Conservation (phyloP, 306 rosid species). For the Begonia fuchsioides region DNA sequence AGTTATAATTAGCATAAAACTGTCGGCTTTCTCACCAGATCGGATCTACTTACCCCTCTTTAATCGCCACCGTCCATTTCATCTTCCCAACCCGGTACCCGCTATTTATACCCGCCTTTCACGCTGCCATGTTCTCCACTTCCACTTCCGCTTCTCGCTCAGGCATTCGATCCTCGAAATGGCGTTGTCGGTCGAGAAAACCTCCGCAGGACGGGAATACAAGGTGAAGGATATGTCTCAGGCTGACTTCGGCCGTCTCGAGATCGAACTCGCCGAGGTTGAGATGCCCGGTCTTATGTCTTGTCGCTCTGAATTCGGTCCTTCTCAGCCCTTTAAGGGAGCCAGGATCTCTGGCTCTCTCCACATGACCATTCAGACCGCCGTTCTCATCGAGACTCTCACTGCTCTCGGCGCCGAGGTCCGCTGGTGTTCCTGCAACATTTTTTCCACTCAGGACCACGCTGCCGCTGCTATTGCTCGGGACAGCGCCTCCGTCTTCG, state of each 20-base stretch:
- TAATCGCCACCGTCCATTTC: not conserved
- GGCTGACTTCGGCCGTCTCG: slow-evolving; percentile 54
- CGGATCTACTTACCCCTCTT: not conserved
- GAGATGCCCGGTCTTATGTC: slow-evolving; percentile 76
- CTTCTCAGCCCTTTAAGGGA: slow-evolving; percentile 55
- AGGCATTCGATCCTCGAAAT: slow-evolving; percentile 5
- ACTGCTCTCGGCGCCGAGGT: slow-evolving; percentile 66
- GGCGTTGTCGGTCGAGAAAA: slow-evolving; percentile 46
- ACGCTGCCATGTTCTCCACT: not conserved
- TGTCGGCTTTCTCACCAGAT: too few relatives aligned
- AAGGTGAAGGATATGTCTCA: slow-evolving; percentile 65
- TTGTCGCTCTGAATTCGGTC: slow-evolving; percentile 40
- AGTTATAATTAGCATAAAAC: too few relatives aligned
- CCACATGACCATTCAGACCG: slow-evolving; percentile 74
- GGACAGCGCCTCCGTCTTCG: slow-evolving; percentile 51
- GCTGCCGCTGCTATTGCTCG: slow-evolving; percentile 68
- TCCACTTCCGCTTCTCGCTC: not conserved
- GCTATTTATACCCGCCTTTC: not conserved
- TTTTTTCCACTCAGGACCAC: slow-evolving; percentile 72
- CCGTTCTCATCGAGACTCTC: slow-evolving; percentile 58
- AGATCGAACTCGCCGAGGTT: slow-evolving; percentile 54
- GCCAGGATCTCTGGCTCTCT: slow-evolving; percentile 63
- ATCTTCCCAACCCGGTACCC: too few relatives aligned
- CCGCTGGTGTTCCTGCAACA: slow-evolving; percentile 78
- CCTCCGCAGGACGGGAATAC: slow-evolving; percentile 46